Evolutionary conservation across 1,284 basidiomycete genomes (phyloP).

Genomic region (Fomitopsis schrenkii): DNA sequence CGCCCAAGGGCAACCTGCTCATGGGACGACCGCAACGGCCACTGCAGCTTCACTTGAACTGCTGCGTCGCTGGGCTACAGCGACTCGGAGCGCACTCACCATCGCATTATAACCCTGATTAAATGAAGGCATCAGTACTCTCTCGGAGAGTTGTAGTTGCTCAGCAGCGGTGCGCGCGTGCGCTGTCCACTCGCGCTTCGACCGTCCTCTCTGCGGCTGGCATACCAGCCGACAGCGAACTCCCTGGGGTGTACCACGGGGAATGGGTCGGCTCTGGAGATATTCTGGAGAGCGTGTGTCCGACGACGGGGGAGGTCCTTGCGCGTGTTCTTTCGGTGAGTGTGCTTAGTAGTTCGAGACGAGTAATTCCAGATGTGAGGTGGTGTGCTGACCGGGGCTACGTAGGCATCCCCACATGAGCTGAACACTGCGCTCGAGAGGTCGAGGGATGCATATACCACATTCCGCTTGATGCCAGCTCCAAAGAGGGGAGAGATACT

Average conservation of each 20-base stretch:
- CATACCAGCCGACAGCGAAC: constrained; percentile 42
- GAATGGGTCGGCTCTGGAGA: constrained; percentile 76
- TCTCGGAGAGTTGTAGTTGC: neutral
- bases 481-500: constrained; percentile 87
- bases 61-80: no score
- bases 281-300: constrained; percentile 63
- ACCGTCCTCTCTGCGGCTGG: constrained; percentile 59
- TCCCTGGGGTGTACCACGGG: constrained; percentile 76
- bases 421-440: constrained; percentile 59
- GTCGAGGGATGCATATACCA: constrained; percentile 66
- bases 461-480: constrained; percentile 77
- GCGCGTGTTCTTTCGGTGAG: constrained; percentile 63
- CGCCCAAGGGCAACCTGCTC: neutral
- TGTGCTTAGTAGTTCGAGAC: constrained; percentile 5
- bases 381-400: neutral
- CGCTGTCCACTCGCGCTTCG: constrained; percentile 62
- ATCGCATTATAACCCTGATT: no score
- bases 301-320: constrained; percentile 73
- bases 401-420: constrained; percentile 64
- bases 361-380: neutral
- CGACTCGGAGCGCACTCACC: no score
- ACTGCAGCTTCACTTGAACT: neutral
- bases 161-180: neutral
- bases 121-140: neutral
- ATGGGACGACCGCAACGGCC: neutral